Conservation (phyloP, 495 filamentous ascomycete genomes). For the Polyplosphaeria fusca region DNA sequence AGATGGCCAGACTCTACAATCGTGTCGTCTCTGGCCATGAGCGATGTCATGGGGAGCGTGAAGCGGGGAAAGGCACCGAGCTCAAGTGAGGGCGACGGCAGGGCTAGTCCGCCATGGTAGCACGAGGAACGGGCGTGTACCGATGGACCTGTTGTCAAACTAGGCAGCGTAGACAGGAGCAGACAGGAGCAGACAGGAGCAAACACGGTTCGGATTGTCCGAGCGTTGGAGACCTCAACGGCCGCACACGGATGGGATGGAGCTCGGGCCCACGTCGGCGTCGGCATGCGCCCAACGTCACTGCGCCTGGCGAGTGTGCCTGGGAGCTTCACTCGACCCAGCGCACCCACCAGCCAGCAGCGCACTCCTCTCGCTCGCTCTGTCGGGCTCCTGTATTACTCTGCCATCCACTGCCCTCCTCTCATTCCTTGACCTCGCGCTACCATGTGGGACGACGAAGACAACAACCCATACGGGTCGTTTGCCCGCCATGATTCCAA, state of each 20-base stretch:
- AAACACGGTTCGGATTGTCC: neutral
- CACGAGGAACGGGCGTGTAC: neutral
- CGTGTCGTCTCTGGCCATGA: no score
- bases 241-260: neutral
- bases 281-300: neutral
- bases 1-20: no score
- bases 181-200: no score
- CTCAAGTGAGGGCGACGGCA: neutral
- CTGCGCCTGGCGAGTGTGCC: neutral
- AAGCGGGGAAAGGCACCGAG: no score
- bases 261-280: neutral
- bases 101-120: neutral
- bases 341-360: neutral
- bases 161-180: no score
- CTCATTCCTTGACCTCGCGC: neutral
- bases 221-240: neutral
- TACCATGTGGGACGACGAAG: conserved; percentile 82
- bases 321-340: neutral
- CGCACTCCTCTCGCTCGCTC: neutral
- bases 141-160: neutral
- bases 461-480: conserved; percentile 90
- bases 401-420: neutral
- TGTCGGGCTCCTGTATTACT: neutral
- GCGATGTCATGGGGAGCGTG: no score
- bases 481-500: conserved; percentile 80